A percentile compares a stretch with the other conserved stretches of the same genome.
phyloP scores from a whole-genome alignment of 306 rosid genomes.

The Quercus parvula region DNA sequence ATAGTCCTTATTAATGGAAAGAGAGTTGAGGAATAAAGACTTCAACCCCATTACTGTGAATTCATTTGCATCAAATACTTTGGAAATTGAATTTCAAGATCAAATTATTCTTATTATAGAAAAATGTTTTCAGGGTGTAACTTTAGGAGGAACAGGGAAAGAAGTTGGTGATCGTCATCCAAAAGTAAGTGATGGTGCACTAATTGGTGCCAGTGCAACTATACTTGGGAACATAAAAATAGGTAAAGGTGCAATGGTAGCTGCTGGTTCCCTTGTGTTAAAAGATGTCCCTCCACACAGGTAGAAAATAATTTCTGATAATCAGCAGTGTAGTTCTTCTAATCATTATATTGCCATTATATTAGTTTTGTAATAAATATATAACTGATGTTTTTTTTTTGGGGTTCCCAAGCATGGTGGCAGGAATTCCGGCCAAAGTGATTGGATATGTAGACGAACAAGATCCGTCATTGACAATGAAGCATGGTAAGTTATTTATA shows the following conservation, averaged over 20 bases:
- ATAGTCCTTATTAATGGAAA: too few species aligned
- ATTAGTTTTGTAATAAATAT: neutral
- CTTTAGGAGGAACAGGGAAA: slow-evolving; percentile 92
- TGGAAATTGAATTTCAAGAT: neutral
- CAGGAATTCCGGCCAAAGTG: slow-evolving; percentile 82
- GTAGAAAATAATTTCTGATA: slow-evolving; percentile 30
- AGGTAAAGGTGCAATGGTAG: slow-evolving; percentile 84
- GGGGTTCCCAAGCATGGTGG: slow-evolving; percentile 62
- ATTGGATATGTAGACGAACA: slow-evolving; percentile 61
- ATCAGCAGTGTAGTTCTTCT: neutral
- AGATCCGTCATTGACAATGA: slow-evolving; percentile 89
- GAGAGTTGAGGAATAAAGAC: too few species aligned
- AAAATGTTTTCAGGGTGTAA: slow-evolving; percentile 66
- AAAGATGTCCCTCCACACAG: slow-evolving; percentile 76
- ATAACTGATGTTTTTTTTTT: slow-evolving; percentile 13
- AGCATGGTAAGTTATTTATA: slow-evolving; percentile 66
- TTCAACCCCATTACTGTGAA: too few species aligned
- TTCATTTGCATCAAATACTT: neutral
- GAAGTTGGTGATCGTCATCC: slow-evolving; percentile 90
- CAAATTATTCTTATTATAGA: slow-evolving; percentile 16
- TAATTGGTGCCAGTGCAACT: slow-evolving; percentile 81
- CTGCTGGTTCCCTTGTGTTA: slow-evolving; percentile 86
- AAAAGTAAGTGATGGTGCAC: slow-evolving; percentile 85
- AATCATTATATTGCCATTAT: neutral
- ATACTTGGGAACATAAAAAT: slow-evolving; percentile 86